A percentile compares a stretch with the other conserved stretches of the same genome.
Conservation (phyloP, 352 stramenopile species). For the Phytophthora fragariae region DNA sequence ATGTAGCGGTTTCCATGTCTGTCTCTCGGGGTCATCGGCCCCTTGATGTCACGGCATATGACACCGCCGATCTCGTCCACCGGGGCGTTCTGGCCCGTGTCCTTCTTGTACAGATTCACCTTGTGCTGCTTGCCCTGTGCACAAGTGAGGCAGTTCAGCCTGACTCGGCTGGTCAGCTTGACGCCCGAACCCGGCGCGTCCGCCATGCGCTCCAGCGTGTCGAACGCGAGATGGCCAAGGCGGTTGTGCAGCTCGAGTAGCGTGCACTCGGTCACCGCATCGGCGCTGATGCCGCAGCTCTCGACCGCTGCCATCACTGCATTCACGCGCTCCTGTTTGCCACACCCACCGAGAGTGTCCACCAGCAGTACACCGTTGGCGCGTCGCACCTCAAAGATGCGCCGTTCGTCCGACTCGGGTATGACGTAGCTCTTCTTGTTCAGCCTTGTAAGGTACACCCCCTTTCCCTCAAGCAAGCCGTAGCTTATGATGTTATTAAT, state of each 20-base stretch:
- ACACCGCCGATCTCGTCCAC: constrained; percentile 15
- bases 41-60: constrained; percentile 22
- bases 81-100: constrained; percentile 11
- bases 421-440: not conserved
- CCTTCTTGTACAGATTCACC: constrained; percentile 1
- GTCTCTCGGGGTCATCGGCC: constrained; percentile 9
- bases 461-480: not conserved
- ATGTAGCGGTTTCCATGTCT: constrained; percentile 19
- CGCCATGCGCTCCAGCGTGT: constrained; percentile 12
- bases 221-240: constrained; percentile 3
- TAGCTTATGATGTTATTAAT: constrained; percentile 1
- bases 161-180: not conserved
- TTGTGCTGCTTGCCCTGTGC: constrained; percentile 13
- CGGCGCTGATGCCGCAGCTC: not conserved
- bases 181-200: not conserved
- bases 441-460: not conserved
- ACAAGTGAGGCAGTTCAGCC: constrained; percentile 13
- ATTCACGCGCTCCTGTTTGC: not conserved
- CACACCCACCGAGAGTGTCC: not conserved
- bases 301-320: not conserved
- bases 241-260: constrained; percentile 9
- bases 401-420: not conserved
- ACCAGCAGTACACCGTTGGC: not conserved
- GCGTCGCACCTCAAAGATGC: not conserved
- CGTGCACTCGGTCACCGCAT: not conserved